Percentiles rank a stretch among this genome's conserved stretches.
Evolutionary conservation across 805 yeast species (phyloP).

Genomic region (Cyberlindnera mycetangii): DNA sequence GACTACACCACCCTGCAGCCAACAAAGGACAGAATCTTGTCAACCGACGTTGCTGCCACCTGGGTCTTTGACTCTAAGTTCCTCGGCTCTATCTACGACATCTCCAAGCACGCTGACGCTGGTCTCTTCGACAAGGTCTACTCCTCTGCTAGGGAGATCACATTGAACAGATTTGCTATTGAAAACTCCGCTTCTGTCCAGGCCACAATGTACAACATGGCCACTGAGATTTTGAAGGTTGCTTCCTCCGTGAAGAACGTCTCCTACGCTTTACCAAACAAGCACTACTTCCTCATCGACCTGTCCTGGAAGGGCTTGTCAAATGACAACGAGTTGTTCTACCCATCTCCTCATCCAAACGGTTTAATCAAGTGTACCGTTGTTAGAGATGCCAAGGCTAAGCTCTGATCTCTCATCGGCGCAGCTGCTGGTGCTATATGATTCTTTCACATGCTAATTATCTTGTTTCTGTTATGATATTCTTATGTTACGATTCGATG

Average conservation of each 20-base stretch:
- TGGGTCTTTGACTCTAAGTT: constrained; percentile 63
- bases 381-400: constrained; percentile 60
- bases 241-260: constrained; percentile 62
- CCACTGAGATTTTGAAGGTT: constrained; percentile 59
- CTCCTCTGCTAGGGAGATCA: constrained; percentile 59
- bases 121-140: constrained; percentile 67
- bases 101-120: constrained; percentile 49
- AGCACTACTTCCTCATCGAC: constrained; percentile 82
- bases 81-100: constrained; percentile 46
- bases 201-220: constrained; percentile 95
- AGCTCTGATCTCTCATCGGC: no score
- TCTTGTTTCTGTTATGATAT: neutral
- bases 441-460: no score
- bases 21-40: constrained; percentile 78
- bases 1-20: constrained; percentile 88
- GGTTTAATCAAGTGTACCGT: constrained; percentile 89
- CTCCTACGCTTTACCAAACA: constrained; percentile 80
- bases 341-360: constrained; percentile 90
- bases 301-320: constrained; percentile 80
- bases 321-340: constrained; percentile 79
- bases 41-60: constrained; percentile 76
- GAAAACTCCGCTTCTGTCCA: constrained; percentile 94
- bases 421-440: no score
- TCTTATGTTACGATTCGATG: neutral
- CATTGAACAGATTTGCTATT: constrained; percentile 73